Evolutionary conservation across 2,329 filamentous ascomycete species (phyloP).

Genomic region (Oidium heveae): DNA sequence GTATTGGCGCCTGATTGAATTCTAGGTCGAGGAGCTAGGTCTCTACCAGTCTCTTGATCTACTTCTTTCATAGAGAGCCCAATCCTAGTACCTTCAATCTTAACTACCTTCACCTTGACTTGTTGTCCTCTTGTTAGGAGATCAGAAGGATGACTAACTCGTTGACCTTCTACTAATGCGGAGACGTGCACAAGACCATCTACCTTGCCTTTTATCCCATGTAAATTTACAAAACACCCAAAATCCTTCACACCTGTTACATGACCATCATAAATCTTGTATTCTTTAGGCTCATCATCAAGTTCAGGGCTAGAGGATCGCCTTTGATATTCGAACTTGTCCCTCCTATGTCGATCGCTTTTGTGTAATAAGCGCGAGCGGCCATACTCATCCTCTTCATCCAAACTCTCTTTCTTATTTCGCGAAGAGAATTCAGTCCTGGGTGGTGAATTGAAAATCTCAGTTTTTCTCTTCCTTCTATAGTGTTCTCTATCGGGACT

Average conservation of each 20-base stretch:
- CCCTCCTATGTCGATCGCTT: slow-evolving; percentile 17
- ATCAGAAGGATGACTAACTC: slow-evolving; percentile 82
- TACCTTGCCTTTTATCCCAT: slow-evolving; percentile 64
- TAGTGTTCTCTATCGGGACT: slow-evolving; percentile 21
- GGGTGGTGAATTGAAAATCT: slow-evolving; percentile 25
- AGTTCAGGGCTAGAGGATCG: slow-evolving; percentile 45
- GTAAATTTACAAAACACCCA: slow-evolving; percentile 82
- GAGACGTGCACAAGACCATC: slow-evolving; percentile 90
- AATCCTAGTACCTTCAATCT: slow-evolving; percentile 57
- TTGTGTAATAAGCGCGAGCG: slow-evolving; percentile 18
- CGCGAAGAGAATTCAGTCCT: slow-evolving; percentile 20
- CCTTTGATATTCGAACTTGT: slow-evolving; percentile 34
- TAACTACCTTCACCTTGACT: slow-evolving; percentile 82
- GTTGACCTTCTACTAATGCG: slow-evolving; percentile 56
- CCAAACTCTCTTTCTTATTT: slow-evolving; percentile 22
- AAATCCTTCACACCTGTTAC: slow-evolving; percentile 91
- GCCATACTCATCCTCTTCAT: slow-evolving; percentile 34
- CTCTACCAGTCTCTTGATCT: slow-evolving; percentile 66
- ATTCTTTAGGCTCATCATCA: slow-evolving; percentile 56
- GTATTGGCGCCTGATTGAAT: slow-evolving; percentile 80
- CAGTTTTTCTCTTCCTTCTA: slow-evolving; percentile 15
- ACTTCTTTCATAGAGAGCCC: slow-evolving; percentile 95
- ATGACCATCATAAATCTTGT: slow-evolving; percentile 74
- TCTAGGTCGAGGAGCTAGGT: slow-evolving; percentile 52
- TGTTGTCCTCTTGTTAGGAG: slow-evolving; percentile 54